Conservation (phyloP, 352 stramenopile species). For the Aphanomyces stellatus region DNA sequence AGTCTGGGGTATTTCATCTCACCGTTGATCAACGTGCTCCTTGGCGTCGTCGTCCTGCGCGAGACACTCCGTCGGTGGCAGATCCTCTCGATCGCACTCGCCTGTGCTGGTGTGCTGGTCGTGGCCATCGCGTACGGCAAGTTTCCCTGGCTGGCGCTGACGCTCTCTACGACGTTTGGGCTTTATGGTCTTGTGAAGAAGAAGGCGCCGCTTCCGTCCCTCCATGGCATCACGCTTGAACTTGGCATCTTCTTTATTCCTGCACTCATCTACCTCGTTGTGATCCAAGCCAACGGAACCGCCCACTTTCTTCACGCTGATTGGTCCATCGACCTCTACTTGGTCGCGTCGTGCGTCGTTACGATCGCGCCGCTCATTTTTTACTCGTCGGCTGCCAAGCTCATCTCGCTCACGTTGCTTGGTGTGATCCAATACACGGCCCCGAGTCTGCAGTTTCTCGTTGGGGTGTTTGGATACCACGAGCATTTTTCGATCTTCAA, state of each 20-base stretch:
- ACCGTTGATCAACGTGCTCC: constrained; percentile 10
- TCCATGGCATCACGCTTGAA: constrained; percentile 18
- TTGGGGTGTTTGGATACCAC: constrained; percentile 7
- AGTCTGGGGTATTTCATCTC: constrained; percentile 12
- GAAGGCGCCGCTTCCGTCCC: background rate
- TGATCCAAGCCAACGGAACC: background rate
- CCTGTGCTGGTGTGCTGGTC: constrained; percentile 2
- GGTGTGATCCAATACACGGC: constrained; percentile 16
- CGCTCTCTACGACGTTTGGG: background rate
- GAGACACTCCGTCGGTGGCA: background rate
- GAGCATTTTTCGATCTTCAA: constrained; percentile 9
- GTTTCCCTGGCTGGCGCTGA: constrained; percentile 17
- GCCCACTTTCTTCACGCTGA: background rate
- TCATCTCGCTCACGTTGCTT: constrained; percentile 9
- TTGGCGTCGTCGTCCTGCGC: constrained; percentile 9
- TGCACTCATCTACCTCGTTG: background rate
- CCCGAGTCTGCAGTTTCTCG: constrained; percentile 9
- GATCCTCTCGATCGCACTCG: background rate
- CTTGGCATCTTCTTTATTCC: constrained; percentile 5
- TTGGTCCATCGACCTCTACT: background rate
- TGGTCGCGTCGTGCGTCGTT: background rate
- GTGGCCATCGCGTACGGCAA: constrained; percentile 15
- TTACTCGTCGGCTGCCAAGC: constrained; percentile 1
- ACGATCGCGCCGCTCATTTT: constrained; percentile 10
- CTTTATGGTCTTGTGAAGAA: constrained; percentile 16